A percentile compares a stretch with the other conserved stretches of the same genome.
These are phyloP conservation scores for Ogataea paraovalis DNA, from an alignment of 805 yeast genomes.

Conservation along the genomic window DNA sequence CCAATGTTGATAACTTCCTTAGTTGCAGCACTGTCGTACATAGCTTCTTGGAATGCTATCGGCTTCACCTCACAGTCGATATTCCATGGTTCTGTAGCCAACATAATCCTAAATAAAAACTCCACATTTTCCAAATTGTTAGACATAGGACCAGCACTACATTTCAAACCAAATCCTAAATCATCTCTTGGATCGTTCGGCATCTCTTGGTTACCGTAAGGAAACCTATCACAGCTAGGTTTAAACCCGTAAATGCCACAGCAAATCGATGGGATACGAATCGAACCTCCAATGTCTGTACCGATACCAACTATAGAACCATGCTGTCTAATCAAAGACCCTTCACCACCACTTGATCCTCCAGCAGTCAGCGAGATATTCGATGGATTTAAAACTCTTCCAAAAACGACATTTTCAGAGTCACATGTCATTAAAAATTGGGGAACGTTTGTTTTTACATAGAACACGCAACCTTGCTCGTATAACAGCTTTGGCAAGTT, in stretches of 20 bases:
- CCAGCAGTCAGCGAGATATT: conserved; percentile 52
- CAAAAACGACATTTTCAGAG: conserved; percentile 46
- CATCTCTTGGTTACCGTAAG: conserved; percentile 19
- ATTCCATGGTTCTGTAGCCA: conserved; percentile 32
- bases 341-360: conserved; percentile 66
- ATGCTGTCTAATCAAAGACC: conserved; percentile 49
- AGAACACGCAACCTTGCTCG: conserved; percentile 35
- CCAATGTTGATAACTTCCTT: conserved; percentile 43
- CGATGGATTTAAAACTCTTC: conserved; percentile 46
- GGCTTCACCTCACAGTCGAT: conserved; percentile 44
- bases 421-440: conserved; percentile 58
- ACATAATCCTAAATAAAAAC: conserved; percentile 38
- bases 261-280: conserved; percentile 55
- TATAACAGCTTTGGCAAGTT: conserved; percentile 18
- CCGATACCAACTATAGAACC: conserved; percentile 59
- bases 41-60: conserved; percentile 37
- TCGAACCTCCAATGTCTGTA: conserved; percentile 61
- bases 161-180: conserved; percentile 28
- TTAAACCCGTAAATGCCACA: conserved; percentile 52
- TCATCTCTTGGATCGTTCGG: conserved; percentile 22
- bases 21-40: conserved; percentile 15
- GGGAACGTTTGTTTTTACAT: conserved; percentile 48
- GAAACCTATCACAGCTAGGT: conserved; percentile 37
- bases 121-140: conserved; percentile 45
- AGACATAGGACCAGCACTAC: conserved; percentile 46